Percentiles rank a stretch among this genome's conserved stretches.
Evolutionary conservation across 257 asterid genomes (phyloP).

Genomic region (Nicotiana noctiflora): DNA sequence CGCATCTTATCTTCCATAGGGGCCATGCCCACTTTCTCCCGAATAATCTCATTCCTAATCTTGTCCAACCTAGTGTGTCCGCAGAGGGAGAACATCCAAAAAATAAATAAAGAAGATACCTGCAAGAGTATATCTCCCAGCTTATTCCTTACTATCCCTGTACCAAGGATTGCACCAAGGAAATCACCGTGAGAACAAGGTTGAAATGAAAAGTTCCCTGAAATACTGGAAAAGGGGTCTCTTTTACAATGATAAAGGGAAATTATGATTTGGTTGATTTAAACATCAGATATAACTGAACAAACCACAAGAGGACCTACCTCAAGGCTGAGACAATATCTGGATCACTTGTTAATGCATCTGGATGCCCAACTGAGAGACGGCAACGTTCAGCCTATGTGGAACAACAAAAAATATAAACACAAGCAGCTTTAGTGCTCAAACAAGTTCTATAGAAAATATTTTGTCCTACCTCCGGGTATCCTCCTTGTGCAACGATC

Average conservation of each 20-base stretch:
- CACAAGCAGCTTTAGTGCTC: slow-evolving; percentile 6
- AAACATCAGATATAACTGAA: background rate
- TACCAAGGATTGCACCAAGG: slow-evolving; percentile 90
- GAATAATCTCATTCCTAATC: too few species aligned
- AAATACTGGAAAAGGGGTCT: slow-evolving; percentile 43
- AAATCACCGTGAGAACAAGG: slow-evolving; percentile 90
- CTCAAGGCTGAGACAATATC: slow-evolving; percentile 78
- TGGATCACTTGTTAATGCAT: slow-evolving; percentile 58
- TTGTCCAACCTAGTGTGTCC: too few species aligned
- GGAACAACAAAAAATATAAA: background rate
- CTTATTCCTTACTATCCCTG: slow-evolving; percentile 84
- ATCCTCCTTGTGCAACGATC: slow-evolving; percentile 77
- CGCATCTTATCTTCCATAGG: too few species aligned
- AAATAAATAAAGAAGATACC: slow-evolving; percentile 33
- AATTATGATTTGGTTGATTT: background rate
- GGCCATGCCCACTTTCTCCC: too few species aligned
- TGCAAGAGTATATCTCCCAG: slow-evolving; percentile 83
- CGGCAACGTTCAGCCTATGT: slow-evolving; percentile 90
- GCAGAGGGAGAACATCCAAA: background rate
- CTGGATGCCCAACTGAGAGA: slow-evolving; percentile 86
- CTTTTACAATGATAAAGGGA: slow-evolving; percentile 9
- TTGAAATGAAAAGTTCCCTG: slow-evolving; percentile 81
- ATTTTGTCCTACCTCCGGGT: slow-evolving; percentile 64
- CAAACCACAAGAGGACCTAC: slow-evolving; percentile 26
- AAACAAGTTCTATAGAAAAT: background rate